These are phyloP conservation scores for Suillus plorans DNA, from an alignment of 768 basidiomycete species.

Conservation along the genomic window DNA sequence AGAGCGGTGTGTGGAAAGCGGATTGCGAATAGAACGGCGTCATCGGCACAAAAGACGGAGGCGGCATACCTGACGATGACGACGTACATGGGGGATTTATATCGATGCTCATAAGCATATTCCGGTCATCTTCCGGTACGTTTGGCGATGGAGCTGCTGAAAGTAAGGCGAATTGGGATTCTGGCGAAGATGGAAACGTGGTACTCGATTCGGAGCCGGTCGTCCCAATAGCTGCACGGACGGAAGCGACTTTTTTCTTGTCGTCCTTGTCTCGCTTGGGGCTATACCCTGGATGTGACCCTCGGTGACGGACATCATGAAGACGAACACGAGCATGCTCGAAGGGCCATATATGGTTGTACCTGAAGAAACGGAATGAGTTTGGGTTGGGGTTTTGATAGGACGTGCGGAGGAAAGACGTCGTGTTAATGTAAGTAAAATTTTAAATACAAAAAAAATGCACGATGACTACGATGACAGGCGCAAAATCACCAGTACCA, in stretches of 20 bases:
- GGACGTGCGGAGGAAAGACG: background rate
- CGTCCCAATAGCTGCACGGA: background rate
- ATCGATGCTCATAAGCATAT: background rate
- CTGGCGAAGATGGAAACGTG: background rate
- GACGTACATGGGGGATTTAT: background rate
- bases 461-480: background rate
- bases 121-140: background rate
- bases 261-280: constrained; percentile 16
- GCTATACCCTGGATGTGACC: constrained; percentile 21
- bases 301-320: constrained; percentile 35
- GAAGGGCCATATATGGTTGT: constrained; percentile 97
- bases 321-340: constrained; percentile 91
- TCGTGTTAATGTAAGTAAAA: background rate
- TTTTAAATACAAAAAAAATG: background rate
- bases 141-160: background rate
- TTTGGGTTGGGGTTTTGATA: constrained; percentile 2
- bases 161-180: background rate
- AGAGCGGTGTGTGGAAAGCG: background rate
- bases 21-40: background rate
- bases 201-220: background rate
- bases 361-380: constrained; percentile 44
- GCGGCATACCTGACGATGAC: background rate
- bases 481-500: background rate
- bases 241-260: constrained; percentile 14
- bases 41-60: background rate